phyloP scores from a whole-genome alignment of 371 early-diverging fungal genomes.

The Neoconidiobolus thromboides region DNA sequence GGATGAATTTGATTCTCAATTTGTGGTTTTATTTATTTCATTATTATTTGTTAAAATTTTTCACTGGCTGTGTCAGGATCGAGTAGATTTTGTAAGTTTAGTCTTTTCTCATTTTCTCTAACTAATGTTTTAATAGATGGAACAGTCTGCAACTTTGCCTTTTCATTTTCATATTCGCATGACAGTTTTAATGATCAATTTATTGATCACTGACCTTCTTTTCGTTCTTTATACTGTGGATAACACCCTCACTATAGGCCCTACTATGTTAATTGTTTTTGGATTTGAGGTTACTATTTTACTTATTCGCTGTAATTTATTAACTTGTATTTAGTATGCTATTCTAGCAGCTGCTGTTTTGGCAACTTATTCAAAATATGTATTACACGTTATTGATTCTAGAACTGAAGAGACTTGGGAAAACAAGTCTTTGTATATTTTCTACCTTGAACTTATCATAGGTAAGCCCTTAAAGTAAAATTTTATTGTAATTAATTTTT shows the following conservation, averaged over 20 bases:
- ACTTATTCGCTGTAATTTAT: no score
- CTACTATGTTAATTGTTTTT: conserved; percentile 87
- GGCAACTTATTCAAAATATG: conserved; percentile 59
- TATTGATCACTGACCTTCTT: conserved; percentile 41
- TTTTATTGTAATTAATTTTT: background rate
- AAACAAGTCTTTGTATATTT: conserved; percentile 73
- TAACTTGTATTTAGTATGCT: conserved; percentile 38
- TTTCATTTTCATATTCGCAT: conserved; percentile 44
- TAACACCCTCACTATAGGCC: conserved; percentile 24
- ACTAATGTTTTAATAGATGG: conserved; percentile 36
- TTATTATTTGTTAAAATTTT: conserved; percentile 79
- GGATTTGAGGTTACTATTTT: conserved; percentile 66
- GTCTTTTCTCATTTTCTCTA: background rate
- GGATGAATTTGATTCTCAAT: conserved; percentile 77
- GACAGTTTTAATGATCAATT: conserved; percentile 33
- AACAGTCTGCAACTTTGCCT: conserved; percentile 48
- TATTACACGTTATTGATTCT: conserved; percentile 66
- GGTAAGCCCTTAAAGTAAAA: conserved; percentile 22
- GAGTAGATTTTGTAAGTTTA: conserved; percentile 69
- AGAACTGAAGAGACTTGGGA: conserved; percentile 79
- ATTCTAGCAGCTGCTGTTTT: conserved; percentile 53
- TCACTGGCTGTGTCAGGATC: conserved; percentile 86
- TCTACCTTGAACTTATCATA: conserved; percentile 61
- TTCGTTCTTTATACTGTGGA: conserved; percentile 47
- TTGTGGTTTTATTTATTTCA: conserved; percentile 58